Conservation (phyloP, 2,329 filamentous ascomycete genomes). For the Pseudocercospora fijiensis region DNA sequence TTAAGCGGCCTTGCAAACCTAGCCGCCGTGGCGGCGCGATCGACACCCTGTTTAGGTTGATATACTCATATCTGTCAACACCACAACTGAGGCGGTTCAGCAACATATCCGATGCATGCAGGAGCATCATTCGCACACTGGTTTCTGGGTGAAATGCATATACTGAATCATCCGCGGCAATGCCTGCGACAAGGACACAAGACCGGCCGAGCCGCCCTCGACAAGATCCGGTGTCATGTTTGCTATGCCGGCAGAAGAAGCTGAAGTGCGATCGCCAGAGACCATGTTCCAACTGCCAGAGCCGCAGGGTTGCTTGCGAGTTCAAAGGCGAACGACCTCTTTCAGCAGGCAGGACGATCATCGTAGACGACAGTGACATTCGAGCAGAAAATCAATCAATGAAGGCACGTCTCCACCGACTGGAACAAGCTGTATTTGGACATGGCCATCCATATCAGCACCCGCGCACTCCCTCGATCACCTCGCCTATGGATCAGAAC, state of each 20-base stretch:
- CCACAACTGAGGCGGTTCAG: background rate
- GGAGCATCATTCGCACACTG: background rate
- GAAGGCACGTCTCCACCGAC: conserved; percentile 20
- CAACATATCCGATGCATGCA: background rate
- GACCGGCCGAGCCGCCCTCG: conserved; percentile 17
- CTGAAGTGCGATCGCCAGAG: conserved; percentile 23
- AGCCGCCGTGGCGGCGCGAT: too few relatives aligned
- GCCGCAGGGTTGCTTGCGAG: conserved; percentile 23
- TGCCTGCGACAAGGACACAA: conserved; percentile 12
- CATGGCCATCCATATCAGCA: background rate
- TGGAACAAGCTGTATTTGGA: conserved; percentile 26
- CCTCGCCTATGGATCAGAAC: background rate
- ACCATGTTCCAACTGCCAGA: conserved; percentile 32
- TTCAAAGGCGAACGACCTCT: conserved; percentile 16
- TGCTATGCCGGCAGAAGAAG: conserved; percentile 23
- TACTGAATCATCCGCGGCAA: background rate
- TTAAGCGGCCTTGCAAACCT: background rate
- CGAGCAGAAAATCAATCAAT: conserved; percentile 25
- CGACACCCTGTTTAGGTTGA: too few relatives aligned
- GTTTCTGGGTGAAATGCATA: background rate
- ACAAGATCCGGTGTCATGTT: conserved; percentile 33
- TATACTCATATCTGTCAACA: too few relatives aligned
- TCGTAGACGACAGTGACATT: conserved; percentile 11
- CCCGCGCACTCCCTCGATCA: background rate
- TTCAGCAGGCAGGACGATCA: background rate